Base-by-base conservation (phyloP, 2,329 filamentous ascomycete genomes). In the Hirsutella rhossiliensis region DNA sequence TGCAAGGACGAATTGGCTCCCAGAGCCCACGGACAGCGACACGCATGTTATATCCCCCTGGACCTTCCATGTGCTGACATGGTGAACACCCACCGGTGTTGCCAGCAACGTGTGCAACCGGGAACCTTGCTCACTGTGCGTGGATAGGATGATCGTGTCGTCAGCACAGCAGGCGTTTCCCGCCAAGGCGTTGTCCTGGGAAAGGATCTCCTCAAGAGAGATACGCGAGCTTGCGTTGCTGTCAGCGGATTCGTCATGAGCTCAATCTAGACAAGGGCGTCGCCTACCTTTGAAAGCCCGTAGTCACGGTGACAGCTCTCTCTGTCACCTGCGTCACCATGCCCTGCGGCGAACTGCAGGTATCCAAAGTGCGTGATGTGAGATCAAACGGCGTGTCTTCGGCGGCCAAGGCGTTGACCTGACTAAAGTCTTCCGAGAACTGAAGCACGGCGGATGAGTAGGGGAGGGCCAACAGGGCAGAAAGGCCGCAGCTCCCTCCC, bases 261-360 rank as follows among this genome's bases (percentile, higher is more conserved):
- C 42, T 39, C 28, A 13, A 42, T 17, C 40, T 19, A 17, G 23
- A 34, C 19, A 17, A 20, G 32, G 29, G 18, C n/a, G 4, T n/a
- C 17, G 20, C 62, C 52, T 61, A 69, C 69, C 59, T 64, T 46
- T 61, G 56, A 5, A 51, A 50, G 4, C 56, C 48, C 3, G 55
- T 59, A 15, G 66, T 49, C 38, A 75, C 51, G 8, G 66, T 68
- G 3, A 73, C 57, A 17, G 54, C 63, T 28, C 56, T 59, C 43
- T 75, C 71, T 1, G 78, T 80, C 4, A 80, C 62, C 52, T 82
- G 78, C 3, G 78, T 57, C 5, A 73, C 62, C 2, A 55, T 56
- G 2, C 61, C 60, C 3, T 61, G 55, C 5, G 58, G 52, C 11
- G 62, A 52, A 29, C 64, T 61, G 3, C 58, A 55, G 12, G 69